Evolutionary conservation across 805 yeast genomes (phyloP).

Genomic region (Wickerhamomyces tratensis): DNA sequence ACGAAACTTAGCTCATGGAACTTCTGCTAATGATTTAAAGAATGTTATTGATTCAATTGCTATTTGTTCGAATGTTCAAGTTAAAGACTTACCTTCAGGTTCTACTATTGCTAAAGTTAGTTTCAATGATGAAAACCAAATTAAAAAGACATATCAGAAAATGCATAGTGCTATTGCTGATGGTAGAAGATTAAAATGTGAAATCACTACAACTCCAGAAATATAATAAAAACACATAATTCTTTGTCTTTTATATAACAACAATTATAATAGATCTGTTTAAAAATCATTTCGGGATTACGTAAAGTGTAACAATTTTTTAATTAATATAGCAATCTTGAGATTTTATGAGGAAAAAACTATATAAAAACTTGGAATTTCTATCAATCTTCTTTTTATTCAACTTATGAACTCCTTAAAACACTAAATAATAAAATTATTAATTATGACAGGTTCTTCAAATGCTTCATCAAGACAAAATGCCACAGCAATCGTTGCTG

Average conservation of each 20-base stretch:
- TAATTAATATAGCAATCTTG: too few relatives aligned
- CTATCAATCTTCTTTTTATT: too few relatives aligned
- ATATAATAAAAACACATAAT: slow-evolving; percentile 4
- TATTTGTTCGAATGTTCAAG: slow-evolving; percentile 14
- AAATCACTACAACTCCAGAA: slow-evolving; percentile 16
- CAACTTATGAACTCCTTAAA: too few relatives aligned
- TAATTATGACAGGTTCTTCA: too few relatives aligned
- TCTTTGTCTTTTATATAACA: too few relatives aligned
- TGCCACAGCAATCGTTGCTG: slow-evolving; percentile 25
- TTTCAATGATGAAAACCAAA: slow-evolving; percentile 18
- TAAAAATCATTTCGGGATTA: too few relatives aligned
- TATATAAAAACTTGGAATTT: too few relatives aligned
- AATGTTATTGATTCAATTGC: slow-evolving; percentile 17
- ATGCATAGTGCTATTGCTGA: slow-evolving; percentile 39
- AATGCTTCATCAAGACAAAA: too few relatives aligned
- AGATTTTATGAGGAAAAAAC: too few relatives aligned
- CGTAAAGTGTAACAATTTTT: too few relatives aligned
- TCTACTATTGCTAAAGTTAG: slow-evolving; percentile 28
- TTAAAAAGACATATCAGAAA: slow-evolving; percentile 20
- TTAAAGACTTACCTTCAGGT: slow-evolving; percentile 28
- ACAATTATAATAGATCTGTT: too few relatives aligned
- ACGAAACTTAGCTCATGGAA: slow-evolving; percentile 21
- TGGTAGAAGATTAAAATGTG: slow-evolving; percentile 29
- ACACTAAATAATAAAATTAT: too few relatives aligned
- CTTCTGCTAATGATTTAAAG: slow-evolving; percentile 19